phyloP scores from a whole-genome alignment of 192 early-diverging fungal genomes.

The Entomortierella chlamydospora region DNA sequence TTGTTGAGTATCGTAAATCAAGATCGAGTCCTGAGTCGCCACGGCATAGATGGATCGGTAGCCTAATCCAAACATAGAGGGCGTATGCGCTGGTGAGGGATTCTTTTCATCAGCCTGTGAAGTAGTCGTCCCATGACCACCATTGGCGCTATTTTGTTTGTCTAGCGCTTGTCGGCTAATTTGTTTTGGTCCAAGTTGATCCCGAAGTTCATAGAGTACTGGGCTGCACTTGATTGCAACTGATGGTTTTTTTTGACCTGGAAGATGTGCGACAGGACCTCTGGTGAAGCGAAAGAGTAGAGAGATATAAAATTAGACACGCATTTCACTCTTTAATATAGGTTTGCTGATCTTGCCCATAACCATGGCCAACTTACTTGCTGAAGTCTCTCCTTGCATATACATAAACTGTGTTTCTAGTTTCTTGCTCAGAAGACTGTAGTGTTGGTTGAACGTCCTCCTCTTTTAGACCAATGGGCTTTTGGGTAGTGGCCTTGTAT shows the following conservation, averaged over 20 bases:
- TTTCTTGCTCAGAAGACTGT: constrained; percentile 41
- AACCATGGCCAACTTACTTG: constrained; percentile 46
- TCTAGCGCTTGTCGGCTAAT: not conserved
- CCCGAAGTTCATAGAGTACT: constrained; percentile 61
- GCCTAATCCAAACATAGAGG: constrained; percentile 58
- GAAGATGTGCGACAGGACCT: constrained; percentile 76
- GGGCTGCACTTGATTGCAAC: constrained; percentile 83
- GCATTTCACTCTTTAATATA: too few species aligned
- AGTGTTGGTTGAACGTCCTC: constrained; percentile 15
- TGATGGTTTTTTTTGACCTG: constrained; percentile 80
- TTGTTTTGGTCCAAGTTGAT: constrained; percentile 12
- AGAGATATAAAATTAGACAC: not conserved
- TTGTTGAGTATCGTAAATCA: constrained; percentile 90
- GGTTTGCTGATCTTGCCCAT: too few species aligned
- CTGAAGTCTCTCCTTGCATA: constrained; percentile 72
- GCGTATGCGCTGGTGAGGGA: not conserved
- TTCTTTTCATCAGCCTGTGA: constrained; percentile 15
- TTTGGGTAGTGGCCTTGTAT: constrained; percentile 48
- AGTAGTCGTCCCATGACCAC: not conserved
- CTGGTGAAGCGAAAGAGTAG: constrained; percentile 23
- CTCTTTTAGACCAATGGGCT: constrained; percentile 14
- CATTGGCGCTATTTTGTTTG: constrained; percentile 3
- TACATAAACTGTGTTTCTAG: constrained; percentile 72
- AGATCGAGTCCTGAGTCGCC: constrained; percentile 84
- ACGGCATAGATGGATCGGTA: constrained; percentile 90